Base-by-base conservation (phyloP, 441 rosid species). In the California macrophylla region DNA sequence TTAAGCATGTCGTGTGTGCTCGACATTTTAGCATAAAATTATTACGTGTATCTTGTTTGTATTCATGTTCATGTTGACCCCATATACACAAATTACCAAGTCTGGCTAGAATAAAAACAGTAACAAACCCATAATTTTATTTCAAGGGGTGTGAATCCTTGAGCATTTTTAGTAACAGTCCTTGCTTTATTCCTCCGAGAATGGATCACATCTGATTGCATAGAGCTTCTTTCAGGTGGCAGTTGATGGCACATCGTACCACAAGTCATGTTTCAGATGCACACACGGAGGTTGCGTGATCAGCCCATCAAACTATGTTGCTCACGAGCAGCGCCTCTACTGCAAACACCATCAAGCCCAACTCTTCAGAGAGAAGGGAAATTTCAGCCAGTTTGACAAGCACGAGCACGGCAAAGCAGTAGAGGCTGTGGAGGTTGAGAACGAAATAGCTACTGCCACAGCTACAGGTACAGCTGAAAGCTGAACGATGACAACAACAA, bases 341-440 rank as follows among this genome's bases (percentile, higher is more conserved):
- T 88, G 89, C 74, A 84, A 86, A 81, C 87, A 86, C 80, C 94
- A 89, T 77, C 91, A 89, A 72, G 83, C 75, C 68, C 94, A 86
- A 68, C 86, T 89, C 67, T 89, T 88, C 86, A 85, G 77, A 81
- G 79, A 81, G 79, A 89, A 89, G 54, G 94, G 94, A 2, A 85
- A 89, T 77, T 89, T 86, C 83, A 89, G 94, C 84, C 91, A 84
- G 77, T 81, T 89, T 15, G 85, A 75, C 81, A 85, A 77, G 75
- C 78, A 78, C 21, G 86, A 82, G 65, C 28, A 68, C 2, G 76
- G 28, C 58, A 69, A 78, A 67, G 74, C 32, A 64, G 78, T 64
- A 36, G 42, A 36, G n/a, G 56, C 56, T 6, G 56, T 23, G 25
- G 62, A 54, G 71, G 69, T 70, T 18, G 85, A 76, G 75, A 66